These are phyloP conservation scores for Populus simonii DNA, from an alignment of 345 rosid species.

Conservation along the genomic window DNA sequence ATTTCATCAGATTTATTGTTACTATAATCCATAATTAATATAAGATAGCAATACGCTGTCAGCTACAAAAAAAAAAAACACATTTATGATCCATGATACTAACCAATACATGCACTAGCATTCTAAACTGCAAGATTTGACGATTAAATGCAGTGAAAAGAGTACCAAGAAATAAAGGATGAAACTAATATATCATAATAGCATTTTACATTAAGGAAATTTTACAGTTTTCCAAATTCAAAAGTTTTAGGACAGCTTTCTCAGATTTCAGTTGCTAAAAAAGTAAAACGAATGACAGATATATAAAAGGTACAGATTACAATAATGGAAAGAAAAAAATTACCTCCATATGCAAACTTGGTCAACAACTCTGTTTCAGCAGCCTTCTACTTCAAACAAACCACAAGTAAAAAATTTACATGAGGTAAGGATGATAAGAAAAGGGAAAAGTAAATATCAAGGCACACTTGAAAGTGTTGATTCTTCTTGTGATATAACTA, in stretches of 20 bases:
- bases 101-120: background rate
- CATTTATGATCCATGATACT: too few relatives aligned
- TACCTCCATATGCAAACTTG: too few relatives aligned
- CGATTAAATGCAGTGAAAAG: background rate
- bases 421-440: background rate
- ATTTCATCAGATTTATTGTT: background rate
- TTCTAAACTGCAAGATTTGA: background rate
- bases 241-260: background rate
- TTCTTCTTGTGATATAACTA: background rate
- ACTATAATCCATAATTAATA: background rate
- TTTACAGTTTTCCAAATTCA: background rate
- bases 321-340: slow-evolving; percentile 15
- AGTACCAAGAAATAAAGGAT: background rate
- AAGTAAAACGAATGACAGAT: background rate
- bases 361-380: slow-evolving; percentile 63
- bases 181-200: background rate
- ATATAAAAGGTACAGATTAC: background rate
- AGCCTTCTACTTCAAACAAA: slow-evolving; percentile 61
- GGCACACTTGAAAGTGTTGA: background rate
- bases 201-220: background rate
- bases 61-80: too few relatives aligned
- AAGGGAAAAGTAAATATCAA: background rate
- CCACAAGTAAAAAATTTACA: background rate
- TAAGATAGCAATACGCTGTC: too few relatives aligned
- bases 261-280: background rate